A percentile compares a stretch with the other conserved stretches of the same genome.
Conservation (phyloP, 2,329 filamentous ascomycete genomes). For the Raffaelea deltoideospora region DNA sequence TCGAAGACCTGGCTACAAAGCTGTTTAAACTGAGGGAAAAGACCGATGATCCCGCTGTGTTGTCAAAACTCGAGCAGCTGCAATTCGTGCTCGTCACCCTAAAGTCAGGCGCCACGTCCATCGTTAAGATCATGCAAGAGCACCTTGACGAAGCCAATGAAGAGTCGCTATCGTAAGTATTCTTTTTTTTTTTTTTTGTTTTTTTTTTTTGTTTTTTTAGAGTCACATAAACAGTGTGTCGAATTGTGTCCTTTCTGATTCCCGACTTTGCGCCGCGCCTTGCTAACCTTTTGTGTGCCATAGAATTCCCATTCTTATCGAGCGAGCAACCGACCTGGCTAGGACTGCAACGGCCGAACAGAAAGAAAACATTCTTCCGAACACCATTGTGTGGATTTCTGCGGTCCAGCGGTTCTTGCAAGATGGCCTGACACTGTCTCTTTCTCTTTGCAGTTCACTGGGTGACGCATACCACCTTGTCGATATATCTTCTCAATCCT, state of each 20-base stretch:
- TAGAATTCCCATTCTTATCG: constrained; percentile 38
- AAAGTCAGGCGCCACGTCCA: constrained; percentile 23
- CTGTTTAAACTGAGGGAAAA: constrained; percentile 41
- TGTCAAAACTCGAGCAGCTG: constrained; percentile 25
- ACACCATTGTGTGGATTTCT: constrained; percentile 46
- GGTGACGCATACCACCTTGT: constrained; percentile 54
- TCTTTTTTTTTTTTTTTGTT: not conserved
- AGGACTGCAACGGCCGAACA: constrained; percentile 10
- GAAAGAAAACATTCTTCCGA: constrained; percentile 44
- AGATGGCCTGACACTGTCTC: constrained; percentile 38
- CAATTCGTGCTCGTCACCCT: constrained; percentile 30
- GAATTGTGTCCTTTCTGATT: no score
- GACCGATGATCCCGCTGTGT: constrained; percentile 21
- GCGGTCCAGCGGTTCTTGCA: constrained; percentile 43
- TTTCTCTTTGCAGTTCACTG: constrained; percentile 60
- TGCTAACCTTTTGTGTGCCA: no score
- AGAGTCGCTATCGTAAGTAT: constrained; percentile 34
- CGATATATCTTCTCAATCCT: no score
- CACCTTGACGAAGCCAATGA: constrained; percentile 35
- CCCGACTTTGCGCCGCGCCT: no score
- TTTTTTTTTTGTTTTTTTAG: not conserved
- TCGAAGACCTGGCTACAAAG: constrained; percentile 34
- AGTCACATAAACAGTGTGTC: no score
- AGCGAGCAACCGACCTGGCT: constrained; percentile 28
- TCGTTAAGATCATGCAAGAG: constrained; percentile 36